These are phyloP conservation scores for Vitis rupestris DNA, from an alignment of 164 flowering plant species.

Conservation along the genomic window DNA sequence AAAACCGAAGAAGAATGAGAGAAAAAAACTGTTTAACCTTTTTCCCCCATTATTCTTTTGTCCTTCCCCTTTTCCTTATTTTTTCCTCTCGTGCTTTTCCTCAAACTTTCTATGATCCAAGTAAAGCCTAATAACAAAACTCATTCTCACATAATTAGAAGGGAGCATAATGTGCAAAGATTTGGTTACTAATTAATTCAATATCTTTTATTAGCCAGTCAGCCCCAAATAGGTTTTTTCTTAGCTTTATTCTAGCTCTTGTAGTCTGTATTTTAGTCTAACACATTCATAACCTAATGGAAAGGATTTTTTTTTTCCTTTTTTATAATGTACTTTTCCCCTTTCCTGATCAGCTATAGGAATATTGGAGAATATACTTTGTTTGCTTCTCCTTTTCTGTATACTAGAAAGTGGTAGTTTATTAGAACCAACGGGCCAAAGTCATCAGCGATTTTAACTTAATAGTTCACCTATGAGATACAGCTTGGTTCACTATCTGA, in stretches of 20 bases:
- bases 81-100: too few species aligned
- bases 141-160: not conserved
- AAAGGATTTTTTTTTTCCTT: too few species aligned
- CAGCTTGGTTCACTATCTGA: not conserved
- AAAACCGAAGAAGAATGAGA: too few species aligned
- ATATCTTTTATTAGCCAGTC: not conserved
- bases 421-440: not conserved
- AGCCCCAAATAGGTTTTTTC: not conserved
- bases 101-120: too few species aligned
- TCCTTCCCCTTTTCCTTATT: too few species aligned
- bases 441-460: not conserved
- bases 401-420: not conserved
- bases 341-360: not conserved
- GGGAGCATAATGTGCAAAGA: not conserved
- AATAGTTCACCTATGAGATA: not conserved
- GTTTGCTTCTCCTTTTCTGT: not conserved
- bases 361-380: not conserved
- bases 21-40: too few species aligned
- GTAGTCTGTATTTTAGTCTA: not conserved
- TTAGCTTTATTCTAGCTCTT: not conserved
- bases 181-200: not conserved
- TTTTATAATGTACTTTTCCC: too few species aligned
- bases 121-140: not conserved
- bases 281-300: not conserved
- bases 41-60: too few species aligned